Evolutionary conservation across 768 basidiomycete species (phyloP).

Genomic region (Cystofilobasidium macerans): DNA sequence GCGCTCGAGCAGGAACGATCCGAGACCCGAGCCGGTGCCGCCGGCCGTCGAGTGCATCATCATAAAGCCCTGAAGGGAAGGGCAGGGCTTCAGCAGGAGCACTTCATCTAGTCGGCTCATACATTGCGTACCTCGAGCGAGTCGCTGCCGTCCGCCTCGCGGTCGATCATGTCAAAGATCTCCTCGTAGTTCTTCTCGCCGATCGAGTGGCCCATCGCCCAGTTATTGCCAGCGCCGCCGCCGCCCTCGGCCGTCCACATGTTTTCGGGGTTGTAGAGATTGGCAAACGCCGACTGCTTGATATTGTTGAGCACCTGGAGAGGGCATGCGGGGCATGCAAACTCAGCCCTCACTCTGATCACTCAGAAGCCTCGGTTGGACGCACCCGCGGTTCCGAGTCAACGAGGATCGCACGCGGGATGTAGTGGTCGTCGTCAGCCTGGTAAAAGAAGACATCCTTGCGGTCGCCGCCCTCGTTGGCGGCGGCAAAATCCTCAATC

Average conservation of each 20-base stretch:
- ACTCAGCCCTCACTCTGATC: too few species aligned
- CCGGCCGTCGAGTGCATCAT: constrained; percentile 97
- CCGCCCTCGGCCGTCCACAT: constrained; percentile 93
- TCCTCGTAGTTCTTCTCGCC: constrained; percentile 91
- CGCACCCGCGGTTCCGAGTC: constrained; percentile 91
- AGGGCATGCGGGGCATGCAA: too few species aligned
- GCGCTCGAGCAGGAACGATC: constrained; percentile 93
- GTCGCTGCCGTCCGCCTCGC: constrained; percentile 96
- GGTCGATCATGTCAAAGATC: constrained; percentile 96
- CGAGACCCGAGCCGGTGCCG: constrained; percentile 93
- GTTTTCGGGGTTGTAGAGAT: constrained; percentile 92
- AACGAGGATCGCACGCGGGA: constrained; percentile 88
- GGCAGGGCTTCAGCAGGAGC: too few species aligned
- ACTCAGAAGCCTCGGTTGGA: constrained; percentile 16
- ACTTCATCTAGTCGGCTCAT: neutral
- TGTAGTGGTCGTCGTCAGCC: constrained; percentile 99
- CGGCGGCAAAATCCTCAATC: constrained; percentile 87
- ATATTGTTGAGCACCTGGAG: constrained; percentile 90
- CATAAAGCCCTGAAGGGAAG: constrained; percentile 77
- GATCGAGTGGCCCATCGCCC: constrained; percentile 86
- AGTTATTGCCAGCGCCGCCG: constrained; percentile 98
- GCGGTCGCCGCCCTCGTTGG: constrained; percentile 70
- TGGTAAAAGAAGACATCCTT: constrained; percentile 99
- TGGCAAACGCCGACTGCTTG: constrained; percentile 71
- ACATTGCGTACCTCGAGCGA: constrained; percentile 64